Evolutionary conservation across 2,329 filamentous ascomycete species (phyloP).

Genomic region (Aspergillus fumigatiaffinis): DNA sequence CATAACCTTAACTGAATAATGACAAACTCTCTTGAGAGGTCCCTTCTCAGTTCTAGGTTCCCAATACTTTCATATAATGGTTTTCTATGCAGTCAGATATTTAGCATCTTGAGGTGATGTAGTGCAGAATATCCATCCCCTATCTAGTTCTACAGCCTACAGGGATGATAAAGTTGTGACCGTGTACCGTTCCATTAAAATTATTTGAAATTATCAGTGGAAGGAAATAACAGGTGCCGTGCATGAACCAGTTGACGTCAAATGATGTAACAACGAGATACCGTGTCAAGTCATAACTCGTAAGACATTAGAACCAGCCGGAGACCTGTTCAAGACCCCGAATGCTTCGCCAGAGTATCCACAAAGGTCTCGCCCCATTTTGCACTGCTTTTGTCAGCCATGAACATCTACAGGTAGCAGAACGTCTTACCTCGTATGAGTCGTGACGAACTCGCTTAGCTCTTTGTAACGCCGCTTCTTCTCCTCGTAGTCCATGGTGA

Average conservation of each 20-base stretch:
- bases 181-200: too few species aligned
- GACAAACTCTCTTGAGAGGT: too few species aligned
- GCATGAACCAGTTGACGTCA: not conserved
- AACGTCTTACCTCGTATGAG: constrained; percentile 68
- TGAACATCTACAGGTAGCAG: not conserved
- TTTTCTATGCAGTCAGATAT: too few species aligned
- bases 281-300: not conserved
- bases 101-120: not conserved
- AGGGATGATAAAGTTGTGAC: too few species aligned
- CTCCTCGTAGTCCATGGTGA: constrained; percentile 81
- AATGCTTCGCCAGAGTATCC: not conserved
- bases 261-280: too few species aligned
- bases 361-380: not conserved
- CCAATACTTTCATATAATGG: too few species aligned
- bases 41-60: too few species aligned
- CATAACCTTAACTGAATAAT: too few species aligned
- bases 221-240: too few species aligned
- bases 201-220: too few species aligned
- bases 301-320: not conserved
- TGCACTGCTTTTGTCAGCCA: not conserved
- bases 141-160: not conserved
- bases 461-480: constrained; percentile 76
- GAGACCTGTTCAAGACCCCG: not conserved
- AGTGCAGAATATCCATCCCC: too few species aligned
- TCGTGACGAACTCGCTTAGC: constrained; percentile 82